Conservation (phyloP, 73 alveolate species). For the Paramecium primaurelia region DNA sequence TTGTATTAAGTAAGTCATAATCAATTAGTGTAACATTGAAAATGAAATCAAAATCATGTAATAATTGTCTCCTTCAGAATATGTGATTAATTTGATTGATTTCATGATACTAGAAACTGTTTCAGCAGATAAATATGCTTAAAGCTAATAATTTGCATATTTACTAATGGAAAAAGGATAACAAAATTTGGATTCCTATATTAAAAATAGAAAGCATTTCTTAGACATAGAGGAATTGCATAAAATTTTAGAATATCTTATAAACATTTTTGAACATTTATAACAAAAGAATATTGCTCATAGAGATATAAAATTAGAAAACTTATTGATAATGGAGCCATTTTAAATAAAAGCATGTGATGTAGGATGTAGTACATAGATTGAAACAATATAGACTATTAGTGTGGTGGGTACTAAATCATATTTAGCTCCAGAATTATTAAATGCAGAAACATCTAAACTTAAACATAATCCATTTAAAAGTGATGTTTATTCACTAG, state of each 20-base stretch:
- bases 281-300: slow-evolving; percentile 77
- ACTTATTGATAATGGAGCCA: slow-evolving; percentile 56
- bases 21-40: neutral
- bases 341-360: slow-evolving; percentile 26
- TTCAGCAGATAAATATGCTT: neutral
- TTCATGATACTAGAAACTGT: neutral
- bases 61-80: neutral
- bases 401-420: slow-evolving; percentile 32
- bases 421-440: slow-evolving; percentile 30
- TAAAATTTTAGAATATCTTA: slow-evolving; percentile 47
- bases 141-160: neutral
- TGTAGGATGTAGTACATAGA: slow-evolving; percentile 27
- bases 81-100: neutral
- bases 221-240: neutral
- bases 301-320: slow-evolving; percentile 89
- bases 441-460: neutral
- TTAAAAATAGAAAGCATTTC: neutral
- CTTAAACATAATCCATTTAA: slow-evolving; percentile 18
- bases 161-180: neutral
- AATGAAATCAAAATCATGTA: neutral
- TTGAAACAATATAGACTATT: neutral
- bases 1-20: neutral
- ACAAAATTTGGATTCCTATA: neutral
- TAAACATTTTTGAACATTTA: slow-evolving; percentile 70
- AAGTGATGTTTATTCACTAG: slow-evolving; percentile 35